Evolutionary conservation across 352 stramenopile species (phyloP).

Genomic region (Albugo laibachii): DNA sequence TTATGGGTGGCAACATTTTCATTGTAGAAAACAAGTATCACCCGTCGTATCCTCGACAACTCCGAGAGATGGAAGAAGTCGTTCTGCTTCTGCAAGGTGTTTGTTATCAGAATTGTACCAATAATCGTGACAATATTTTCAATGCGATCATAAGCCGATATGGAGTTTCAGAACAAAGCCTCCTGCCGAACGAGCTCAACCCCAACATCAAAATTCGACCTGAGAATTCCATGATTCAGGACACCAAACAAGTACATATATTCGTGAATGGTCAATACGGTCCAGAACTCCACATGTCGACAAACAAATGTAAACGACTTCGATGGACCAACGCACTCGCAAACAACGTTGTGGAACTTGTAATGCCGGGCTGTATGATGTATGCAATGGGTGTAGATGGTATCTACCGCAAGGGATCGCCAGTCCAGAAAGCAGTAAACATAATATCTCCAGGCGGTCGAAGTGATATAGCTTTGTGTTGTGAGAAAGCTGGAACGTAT

Average conservation of each 20-base stretch:
- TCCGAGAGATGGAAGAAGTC: constrained; percentile 40
- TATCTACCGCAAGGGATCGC: constrained; percentile 26
- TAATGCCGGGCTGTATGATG: constrained; percentile 27
- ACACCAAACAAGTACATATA: constrained; percentile 40
- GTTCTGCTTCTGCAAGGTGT: constrained; percentile 50
- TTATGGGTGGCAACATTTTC: constrained; percentile 49
- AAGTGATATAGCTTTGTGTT: constrained; percentile 37
- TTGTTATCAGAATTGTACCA: constrained; percentile 47
- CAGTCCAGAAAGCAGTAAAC: constrained; percentile 21
- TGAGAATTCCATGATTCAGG: constrained; percentile 25
- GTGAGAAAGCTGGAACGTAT: constrained; percentile 23
- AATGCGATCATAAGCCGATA: constrained; percentile 39
- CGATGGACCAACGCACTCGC: constrained; percentile 60
- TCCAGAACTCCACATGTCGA: constrained; percentile 25
- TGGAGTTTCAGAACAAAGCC: constrained; percentile 1
- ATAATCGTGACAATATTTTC: constrained; percentile 27
- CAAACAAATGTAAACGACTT: constrained; percentile 37
- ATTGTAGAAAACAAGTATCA: constrained; percentile 32
- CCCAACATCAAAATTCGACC: too few relatives aligned
- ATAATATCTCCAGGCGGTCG: constrained; percentile 42
- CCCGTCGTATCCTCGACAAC: constrained; percentile 9
- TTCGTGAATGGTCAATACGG: constrained; percentile 62
- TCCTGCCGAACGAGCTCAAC: too few relatives aligned
- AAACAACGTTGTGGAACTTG: constrained; percentile 55
- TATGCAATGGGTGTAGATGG: constrained; percentile 47